phyloP scores from a whole-genome alignment of 192 early-diverging fungal genomes.

The Gryganskiella cystojenkinii region DNA sequence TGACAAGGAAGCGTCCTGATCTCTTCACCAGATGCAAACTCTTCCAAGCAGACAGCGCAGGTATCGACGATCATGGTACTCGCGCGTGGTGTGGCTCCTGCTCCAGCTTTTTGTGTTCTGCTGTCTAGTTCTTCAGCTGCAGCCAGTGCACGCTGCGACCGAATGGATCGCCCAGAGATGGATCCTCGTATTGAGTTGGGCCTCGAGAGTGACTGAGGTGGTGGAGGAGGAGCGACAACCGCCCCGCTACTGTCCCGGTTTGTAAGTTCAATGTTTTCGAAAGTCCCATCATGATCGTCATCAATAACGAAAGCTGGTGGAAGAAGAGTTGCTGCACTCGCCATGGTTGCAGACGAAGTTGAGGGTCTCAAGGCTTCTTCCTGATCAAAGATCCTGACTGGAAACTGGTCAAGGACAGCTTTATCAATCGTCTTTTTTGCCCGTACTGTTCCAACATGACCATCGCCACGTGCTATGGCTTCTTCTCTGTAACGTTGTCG shows the following conservation, averaged over 20 bases:
- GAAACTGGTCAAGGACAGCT: slow-evolving; percentile 20
- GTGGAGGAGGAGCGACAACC: neutral
- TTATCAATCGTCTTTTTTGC: slow-evolving; percentile 35
- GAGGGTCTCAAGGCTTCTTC: neutral
- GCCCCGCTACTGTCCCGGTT: too few species aligned
- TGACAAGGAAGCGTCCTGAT: slow-evolving; percentile 49
- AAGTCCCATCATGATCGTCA: too few species aligned
- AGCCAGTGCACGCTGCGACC: slow-evolving; percentile 23
- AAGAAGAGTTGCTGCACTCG: neutral
- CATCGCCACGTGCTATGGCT: slow-evolving; percentile 33
- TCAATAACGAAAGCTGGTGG: too few species aligned
- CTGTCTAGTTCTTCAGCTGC: slow-evolving; percentile 30
- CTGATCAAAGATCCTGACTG: slow-evolving; percentile 29
- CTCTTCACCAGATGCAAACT: slow-evolving; percentile 49
- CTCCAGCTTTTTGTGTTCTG: neutral
- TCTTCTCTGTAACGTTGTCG: slow-evolving; percentile 34
- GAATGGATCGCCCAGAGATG: slow-evolving; percentile 23
- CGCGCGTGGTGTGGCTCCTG: neutral
- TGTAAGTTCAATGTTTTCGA: too few species aligned
- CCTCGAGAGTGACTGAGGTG: neutral
- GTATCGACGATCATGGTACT: slow-evolving; percentile 32
- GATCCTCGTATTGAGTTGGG: slow-evolving; percentile 17
- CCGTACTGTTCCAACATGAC: slow-evolving; percentile 31
- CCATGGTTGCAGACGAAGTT: neutral
- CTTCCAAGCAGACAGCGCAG: slow-evolving; percentile 57